Conservation (phyloP, 2,329 filamentous ascomycete genomes). For the Fusarium hostae region DNA sequence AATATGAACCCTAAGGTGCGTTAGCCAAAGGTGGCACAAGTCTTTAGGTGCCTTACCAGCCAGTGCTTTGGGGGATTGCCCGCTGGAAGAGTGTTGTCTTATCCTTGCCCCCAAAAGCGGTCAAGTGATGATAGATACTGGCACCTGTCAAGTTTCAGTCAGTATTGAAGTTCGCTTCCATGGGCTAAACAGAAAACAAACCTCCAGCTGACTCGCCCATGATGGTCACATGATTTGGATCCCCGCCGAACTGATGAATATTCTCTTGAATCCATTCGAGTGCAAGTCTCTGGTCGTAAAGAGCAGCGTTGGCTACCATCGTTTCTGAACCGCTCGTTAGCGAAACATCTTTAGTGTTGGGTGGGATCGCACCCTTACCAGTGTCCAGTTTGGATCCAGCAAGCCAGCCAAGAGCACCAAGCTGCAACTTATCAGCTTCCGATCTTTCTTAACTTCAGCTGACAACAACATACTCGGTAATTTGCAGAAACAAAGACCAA, state of each 20-base stretch:
- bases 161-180: neutral
- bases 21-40: accelerated
- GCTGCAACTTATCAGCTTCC: neutral
- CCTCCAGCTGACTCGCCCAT: neutral
- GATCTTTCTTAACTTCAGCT: accelerated
- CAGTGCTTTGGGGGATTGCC: neutral
- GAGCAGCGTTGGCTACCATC: neutral
- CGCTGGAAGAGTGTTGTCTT: neutral
- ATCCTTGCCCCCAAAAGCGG: neutral
- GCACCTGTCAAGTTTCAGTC: neutral
- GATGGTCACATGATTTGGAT: neutral
- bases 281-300: neutral
- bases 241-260: neutral
- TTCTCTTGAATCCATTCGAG: neutral
- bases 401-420: neutral
- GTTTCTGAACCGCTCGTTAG: neutral
- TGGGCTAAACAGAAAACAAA: neutral
- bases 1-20: neutral
- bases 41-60: neutral
- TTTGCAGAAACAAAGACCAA: neutral
- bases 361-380: accelerated
- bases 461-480: neutral
- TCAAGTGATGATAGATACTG: neutral
- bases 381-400: neutral
- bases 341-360: accelerated